phyloP scores from a whole-genome alignment of 352 stramenopile genomes.

The Globisporangium paddicum region DNA sequence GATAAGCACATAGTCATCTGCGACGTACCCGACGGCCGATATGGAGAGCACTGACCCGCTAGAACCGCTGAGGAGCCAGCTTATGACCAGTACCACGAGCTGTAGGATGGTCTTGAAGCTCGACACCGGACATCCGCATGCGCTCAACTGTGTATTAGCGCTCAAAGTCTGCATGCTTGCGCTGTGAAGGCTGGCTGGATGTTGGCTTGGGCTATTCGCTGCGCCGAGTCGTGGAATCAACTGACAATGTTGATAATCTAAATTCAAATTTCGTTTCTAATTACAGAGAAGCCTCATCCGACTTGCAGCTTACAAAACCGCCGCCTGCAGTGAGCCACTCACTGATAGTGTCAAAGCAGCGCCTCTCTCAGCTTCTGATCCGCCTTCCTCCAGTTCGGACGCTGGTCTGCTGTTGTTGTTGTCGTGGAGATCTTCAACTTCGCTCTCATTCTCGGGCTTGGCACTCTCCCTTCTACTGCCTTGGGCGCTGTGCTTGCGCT shows the following conservation, averaged over 20 bases:
- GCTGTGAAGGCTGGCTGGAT: not conserved
- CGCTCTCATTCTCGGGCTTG: constrained; percentile 11
- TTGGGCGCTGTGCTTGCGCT: constrained; percentile 34
- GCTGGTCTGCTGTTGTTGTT: constrained; percentile 46
- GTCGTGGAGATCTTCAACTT: constrained; percentile 23
- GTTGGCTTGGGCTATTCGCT: not conserved
- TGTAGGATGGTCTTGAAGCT: too few species aligned
- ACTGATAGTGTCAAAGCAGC: not conserved
- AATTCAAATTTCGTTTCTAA: not conserved
- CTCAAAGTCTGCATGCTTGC: not conserved
- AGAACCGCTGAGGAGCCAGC: not conserved
- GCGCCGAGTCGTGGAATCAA: not conserved
- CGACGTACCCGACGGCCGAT: not conserved
- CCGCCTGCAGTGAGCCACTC: not conserved
- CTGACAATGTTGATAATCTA: not conserved
- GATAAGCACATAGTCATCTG: not conserved
- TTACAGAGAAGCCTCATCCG: not conserved
- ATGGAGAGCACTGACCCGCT: not conserved
- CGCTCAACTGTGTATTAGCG: not conserved
- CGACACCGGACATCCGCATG: not conserved
- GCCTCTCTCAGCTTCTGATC: constrained; percentile 10
- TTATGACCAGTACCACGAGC: not conserved
- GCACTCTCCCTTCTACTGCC: constrained; percentile 6
- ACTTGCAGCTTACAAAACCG: constrained; percentile 8
- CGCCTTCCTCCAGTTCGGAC: constrained; percentile 27